Conservation (phyloP, 2,329 filamentous ascomycete genomes). For the Neonectria neomacrospora region DNA sequence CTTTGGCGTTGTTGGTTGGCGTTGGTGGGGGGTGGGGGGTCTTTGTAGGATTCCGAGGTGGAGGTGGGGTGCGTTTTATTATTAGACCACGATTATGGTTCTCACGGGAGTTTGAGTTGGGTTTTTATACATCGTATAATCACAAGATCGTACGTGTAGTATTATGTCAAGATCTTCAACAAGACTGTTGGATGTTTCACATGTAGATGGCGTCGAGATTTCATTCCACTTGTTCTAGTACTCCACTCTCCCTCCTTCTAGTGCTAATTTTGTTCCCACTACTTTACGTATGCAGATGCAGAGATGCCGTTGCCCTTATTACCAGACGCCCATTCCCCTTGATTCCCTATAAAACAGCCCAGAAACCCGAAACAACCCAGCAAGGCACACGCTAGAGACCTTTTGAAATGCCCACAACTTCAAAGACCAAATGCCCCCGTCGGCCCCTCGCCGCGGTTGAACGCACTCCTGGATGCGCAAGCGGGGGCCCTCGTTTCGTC, state of each 20-base stretch:
- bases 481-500: constrained; percentile 15
- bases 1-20: constrained; percentile 15
- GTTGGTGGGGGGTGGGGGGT: constrained; percentile 40
- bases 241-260: constrained; percentile 11
- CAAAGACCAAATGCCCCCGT: constrained; percentile 2
- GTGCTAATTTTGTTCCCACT: constrained; percentile 20
- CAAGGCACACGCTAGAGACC: constrained; percentile 19
- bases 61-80: constrained; percentile 13
- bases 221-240: constrained; percentile 11
- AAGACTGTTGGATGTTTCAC: neutral
- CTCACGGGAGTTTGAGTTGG: too few species aligned
- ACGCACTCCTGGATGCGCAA: constrained; percentile 18
- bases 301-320: constrained; percentile 18
- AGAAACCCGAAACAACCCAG: constrained; percentile 16
- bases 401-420: constrained; percentile 17
- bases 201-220: constrained; percentile 9
- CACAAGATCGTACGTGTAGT: neutral
- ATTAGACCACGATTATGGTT: neutral
- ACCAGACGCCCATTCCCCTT: constrained; percentile 20
- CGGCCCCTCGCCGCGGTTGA: neutral
- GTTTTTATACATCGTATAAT: too few species aligned
- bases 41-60: constrained; percentile 30
- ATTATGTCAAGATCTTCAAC: neutral
- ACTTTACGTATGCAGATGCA: constrained; percentile 22
- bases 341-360: constrained; percentile 21